These are phyloP conservation scores for Fusarium miscanthi DNA, from an alignment of 2,329 filamentous ascomycete genomes.

Conservation along the genomic window DNA sequence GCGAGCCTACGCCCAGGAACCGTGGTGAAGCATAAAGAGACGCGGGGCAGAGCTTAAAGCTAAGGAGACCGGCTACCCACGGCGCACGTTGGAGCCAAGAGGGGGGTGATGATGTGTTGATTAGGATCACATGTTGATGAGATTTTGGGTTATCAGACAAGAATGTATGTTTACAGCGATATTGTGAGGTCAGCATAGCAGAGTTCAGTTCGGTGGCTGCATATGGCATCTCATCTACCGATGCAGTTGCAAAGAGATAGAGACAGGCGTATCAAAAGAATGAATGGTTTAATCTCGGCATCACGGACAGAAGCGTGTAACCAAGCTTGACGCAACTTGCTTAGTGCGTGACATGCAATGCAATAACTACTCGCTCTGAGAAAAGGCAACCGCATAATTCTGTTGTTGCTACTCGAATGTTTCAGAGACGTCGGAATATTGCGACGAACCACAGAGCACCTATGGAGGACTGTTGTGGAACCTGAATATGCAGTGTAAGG, in stretches of 20 bases:
- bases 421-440: slow-evolving; percentile 10
- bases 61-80: slow-evolving; percentile 39
- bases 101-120: slow-evolving; percentile 24
- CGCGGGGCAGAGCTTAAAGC: slow-evolving; percentile 21
- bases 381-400: slow-evolving; percentile 9
- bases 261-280: slow-evolving; percentile 36
- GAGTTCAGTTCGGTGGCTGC: slow-evolving; percentile 10
- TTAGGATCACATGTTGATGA: slow-evolving; percentile 34
- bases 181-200: slow-evolving; percentile 18
- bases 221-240: slow-evolving; percentile 4
- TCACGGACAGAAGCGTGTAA: slow-evolving; percentile 18
- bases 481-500: background rate
- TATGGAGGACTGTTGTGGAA: slow-evolving; percentile 4
- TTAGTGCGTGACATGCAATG: slow-evolving; percentile 24
- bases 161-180: slow-evolving; percentile 28
- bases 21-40: slow-evolving; percentile 22
- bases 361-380: slow-evolving; percentile 7
- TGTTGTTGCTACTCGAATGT: background rate
- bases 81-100: slow-evolving; percentile 26
- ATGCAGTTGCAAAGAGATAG: slow-evolving; percentile 5
- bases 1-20: slow-evolving; percentile 31
- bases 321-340: background rate
- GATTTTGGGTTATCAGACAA: slow-evolving; percentile 17
- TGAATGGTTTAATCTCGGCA: slow-evolving; percentile 17
- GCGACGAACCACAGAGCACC: slow-evolving; percentile 4